Evolutionary conservation across 2,329 filamentous ascomycete species (phyloP), one percentile per base, ranked within the genome.

Genomic region (Alternaria ethzedia): DNA sequence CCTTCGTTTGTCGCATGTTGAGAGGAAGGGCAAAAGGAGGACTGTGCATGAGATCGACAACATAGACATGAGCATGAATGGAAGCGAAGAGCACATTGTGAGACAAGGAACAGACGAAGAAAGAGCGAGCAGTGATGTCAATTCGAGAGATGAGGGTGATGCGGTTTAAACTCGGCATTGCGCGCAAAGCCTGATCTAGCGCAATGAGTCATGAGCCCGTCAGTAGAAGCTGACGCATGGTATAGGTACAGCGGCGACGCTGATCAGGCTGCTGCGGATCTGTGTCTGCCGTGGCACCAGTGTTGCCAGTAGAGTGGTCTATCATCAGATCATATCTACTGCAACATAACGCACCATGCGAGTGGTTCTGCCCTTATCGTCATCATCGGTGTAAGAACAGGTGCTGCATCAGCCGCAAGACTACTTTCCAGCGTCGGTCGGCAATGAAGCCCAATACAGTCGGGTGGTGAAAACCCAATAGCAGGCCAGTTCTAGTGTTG

Each of bases 31-130:
- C 1, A 59, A 59, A 51, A 59, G 45, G 36, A 59, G 47, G 20
- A 59, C 47, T 44, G 57, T 59, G 12, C 57, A 59, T 54, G 57
- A 59, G 8, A 54, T 59, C 21, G 30, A 49, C 5, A 51, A 51
- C 13, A 30, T 54, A 17, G 57, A 52, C 13, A 58, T 46, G 15
- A 50, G 21, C 28, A 58, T 58, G 46, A 52, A 52, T 28, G 57
- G 52, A n/a, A 54, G 57, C 15, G 36, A 59, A 20, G 47, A 59
- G 36, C n/a, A 25, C 26, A 59, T 59, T 15, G 47, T 59, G 9
- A 44, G 36, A 23, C 32, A 41, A 15, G 52, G 20, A 41, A 41
- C n/a, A 41, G 36, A 41, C n/a, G 36, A 41, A 25, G 21, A 25
- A 13, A 52, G 30, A 52, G 20, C 49, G 28, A 10, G 13, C 20